Evolutionary conservation across 495 filamentous ascomycete genomes (phyloP).

Genomic region (Penicillium lagena): DNA sequence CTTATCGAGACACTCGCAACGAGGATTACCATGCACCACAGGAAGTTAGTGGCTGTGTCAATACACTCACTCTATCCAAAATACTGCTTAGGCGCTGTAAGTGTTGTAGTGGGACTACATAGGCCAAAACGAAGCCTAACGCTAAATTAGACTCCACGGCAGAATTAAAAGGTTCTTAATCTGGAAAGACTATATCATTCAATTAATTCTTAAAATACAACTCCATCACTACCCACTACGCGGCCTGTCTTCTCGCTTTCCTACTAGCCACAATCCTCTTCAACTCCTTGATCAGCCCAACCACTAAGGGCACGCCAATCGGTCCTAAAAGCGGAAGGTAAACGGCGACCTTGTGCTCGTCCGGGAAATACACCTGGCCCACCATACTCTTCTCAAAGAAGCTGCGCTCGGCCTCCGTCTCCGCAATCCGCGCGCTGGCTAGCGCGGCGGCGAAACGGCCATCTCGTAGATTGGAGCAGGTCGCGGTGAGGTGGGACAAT

Average conservation of each 20-base stretch:
- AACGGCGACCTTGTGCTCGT: conserved; percentile 98
- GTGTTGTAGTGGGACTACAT: too few relatives aligned
- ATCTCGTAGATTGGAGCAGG: conserved; percentile 66
- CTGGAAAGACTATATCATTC: background rate
- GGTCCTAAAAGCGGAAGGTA: conserved; percentile 90
- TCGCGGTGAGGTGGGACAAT: conserved; percentile 63
- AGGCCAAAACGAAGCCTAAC: too few relatives aligned
- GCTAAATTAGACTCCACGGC: too few relatives aligned
- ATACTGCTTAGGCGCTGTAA: too few relatives aligned
- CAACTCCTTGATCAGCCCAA: conserved; percentile 76
- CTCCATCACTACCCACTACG: background rate
- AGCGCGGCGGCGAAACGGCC: conserved; percentile 63
- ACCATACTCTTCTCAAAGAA: conserved; percentile 99
- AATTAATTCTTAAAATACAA: conserved; percentile 4
- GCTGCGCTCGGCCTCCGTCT: conserved; percentile 82
- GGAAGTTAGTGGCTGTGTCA: too few relatives aligned
- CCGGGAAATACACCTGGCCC: conserved; percentile 93
- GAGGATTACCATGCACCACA: too few relatives aligned
- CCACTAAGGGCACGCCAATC: conserved; percentile 81
- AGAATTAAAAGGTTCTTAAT: too few relatives aligned
- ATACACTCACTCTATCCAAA: too few relatives aligned
- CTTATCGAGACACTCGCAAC: too few relatives aligned
- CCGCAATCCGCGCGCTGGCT: conserved; percentile 74
- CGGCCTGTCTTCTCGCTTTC: conserved; percentile 21
- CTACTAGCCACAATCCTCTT: conserved; percentile 42